Base-by-base conservation (phyloP, 2,329 filamentous ascomycete genomes). In the Aspergillus pseudoterreus region DNA sequence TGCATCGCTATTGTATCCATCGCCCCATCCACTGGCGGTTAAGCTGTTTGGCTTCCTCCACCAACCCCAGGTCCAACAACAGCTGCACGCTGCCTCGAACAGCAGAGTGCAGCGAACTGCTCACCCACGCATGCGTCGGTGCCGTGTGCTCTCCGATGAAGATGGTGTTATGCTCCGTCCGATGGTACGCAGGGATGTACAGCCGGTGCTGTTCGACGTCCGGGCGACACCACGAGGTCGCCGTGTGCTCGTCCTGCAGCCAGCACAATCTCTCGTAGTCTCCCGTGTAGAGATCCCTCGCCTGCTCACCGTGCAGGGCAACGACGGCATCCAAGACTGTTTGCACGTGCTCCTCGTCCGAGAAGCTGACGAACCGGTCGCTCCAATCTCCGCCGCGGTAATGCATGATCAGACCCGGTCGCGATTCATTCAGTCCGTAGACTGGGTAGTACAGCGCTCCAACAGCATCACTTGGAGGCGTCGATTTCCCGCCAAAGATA, bases 41-140 rank as follows among this genome's bases (percentile, higher is more conserved):
- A 5, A 85, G 73, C 45, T 77, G 69, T 70, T 87, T 87, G 2
- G 85, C 85, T 69, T 87, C 85, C 61, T 88, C 84, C 0, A 87
- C 83, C 43, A 88, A 67, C 0, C 85, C 85, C 64, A 87, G 70
- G 58, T 82, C 78, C 65, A 65, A 53, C 10, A 70, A 55, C 33
- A 70, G 47, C 52, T 71, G 66, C 4, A 69, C 52, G 4, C 57
- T 55, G 8, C 68, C 68, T 14, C 64, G 52, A 14, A 66, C 58
- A 27, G 63, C 56, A n/a, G 64, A 68, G 11, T 69, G 57, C 19
- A 69, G 45, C 3, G 62, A 59, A 12, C 62, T 65, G 43, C 61
- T 63, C 15, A 67, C 63, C 66, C 66, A 70, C 3, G 66, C 66
- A 51, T 71, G 68, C 1, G 67, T 69, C 9, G 58, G 62, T n/a